phyloP scores from a whole-genome alignment of 2,329 filamentous ascomycete species.

The Claviceps sp. region DNA sequence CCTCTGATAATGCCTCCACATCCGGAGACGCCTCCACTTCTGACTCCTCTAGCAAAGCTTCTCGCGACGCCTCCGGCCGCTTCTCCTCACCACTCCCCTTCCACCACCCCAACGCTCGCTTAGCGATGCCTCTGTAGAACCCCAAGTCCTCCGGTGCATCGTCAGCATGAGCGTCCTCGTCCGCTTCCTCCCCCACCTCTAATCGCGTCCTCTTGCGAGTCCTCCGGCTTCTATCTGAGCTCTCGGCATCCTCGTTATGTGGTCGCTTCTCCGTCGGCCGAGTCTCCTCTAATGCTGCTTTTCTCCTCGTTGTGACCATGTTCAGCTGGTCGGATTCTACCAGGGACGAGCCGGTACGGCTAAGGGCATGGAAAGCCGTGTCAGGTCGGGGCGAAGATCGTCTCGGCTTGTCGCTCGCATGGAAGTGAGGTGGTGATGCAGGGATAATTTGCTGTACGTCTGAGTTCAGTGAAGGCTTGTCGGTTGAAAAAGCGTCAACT shows the following conservation, averaged over 20 bases:
- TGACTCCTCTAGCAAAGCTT: too few species aligned
- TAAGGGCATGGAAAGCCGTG: neutral
- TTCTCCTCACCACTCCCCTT: neutral
- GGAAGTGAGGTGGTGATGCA: too few species aligned
- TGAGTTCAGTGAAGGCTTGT: neutral
- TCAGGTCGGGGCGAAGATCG: neutral
- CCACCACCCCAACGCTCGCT: neutral
- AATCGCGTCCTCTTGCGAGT: neutral
- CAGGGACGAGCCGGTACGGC: neutral
- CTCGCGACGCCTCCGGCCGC: too few species aligned
- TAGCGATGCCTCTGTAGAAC: neutral
- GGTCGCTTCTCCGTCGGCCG: neutral
- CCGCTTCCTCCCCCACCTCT: neutral
- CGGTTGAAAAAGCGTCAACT: neutral
- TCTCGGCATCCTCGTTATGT: neutral
- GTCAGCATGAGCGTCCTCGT: neutral
- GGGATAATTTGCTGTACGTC: too few species aligned
- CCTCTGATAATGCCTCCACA: too few species aligned
- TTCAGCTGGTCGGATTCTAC: neutral
- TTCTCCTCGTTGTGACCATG: constrained; percentile 3
- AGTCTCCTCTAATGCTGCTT: neutral
- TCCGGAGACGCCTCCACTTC: too few species aligned
- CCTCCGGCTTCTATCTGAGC: neutral
- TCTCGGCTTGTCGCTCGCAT: too few species aligned
- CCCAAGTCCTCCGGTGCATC: neutral